A percentile compares a stretch with the other conserved stretches of the same genome.
Evolutionary conservation across 2,329 filamentous ascomycete species (phyloP).

Genomic region (Nigrospora sphaerica): DNA sequence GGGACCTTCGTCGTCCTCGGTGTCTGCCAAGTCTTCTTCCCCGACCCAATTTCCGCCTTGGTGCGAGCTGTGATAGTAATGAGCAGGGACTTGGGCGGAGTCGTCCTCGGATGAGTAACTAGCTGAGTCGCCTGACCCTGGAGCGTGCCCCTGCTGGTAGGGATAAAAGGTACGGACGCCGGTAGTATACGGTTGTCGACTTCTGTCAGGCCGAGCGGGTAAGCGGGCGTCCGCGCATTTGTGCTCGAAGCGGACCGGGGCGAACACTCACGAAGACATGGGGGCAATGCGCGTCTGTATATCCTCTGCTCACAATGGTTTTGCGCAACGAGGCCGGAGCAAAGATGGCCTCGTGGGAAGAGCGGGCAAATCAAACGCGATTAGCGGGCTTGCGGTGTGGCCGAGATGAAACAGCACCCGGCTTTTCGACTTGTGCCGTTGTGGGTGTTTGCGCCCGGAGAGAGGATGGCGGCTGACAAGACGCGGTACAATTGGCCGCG

Average conservation of each 20-base stretch:
- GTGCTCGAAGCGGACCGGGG: not conserved
- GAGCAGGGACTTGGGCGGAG: no score
- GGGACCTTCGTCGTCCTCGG: slow-evolving; percentile 34
- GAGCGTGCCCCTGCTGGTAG: no score
- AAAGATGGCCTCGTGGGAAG: slow-evolving; percentile 21
- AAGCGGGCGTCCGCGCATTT: no score
- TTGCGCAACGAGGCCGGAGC: slow-evolving; percentile 35
- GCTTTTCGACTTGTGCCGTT: slow-evolving; percentile 2
- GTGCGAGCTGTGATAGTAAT: no score
- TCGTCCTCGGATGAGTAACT: no score
- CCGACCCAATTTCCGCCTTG: slow-evolving; percentile 1
- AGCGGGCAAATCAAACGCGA: slow-evolving; percentile 3
- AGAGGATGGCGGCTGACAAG: not conserved
- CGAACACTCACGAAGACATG: slow-evolving; percentile 26
- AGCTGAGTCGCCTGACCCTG: no score
- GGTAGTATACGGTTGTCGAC: no score
- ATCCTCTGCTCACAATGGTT: slow-evolving; percentile 40
- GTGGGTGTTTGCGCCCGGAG: slow-evolving; percentile 3
- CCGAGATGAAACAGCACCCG: slow-evolving; percentile 8
- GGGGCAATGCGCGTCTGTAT: slow-evolving; percentile 17
- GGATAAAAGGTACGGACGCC: no score
- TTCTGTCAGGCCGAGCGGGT: no score
- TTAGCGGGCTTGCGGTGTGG: slow-evolving; percentile 7
- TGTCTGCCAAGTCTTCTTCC: slow-evolving; percentile 17
- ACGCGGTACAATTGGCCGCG: not conserved